Percentiles rank a stretch among this genome's conserved stretches.
These are phyloP conservation scores for Zygosaccharomyces sapae DNA, from an alignment of 1,139 yeast species.

Conservation along the genomic window DNA sequence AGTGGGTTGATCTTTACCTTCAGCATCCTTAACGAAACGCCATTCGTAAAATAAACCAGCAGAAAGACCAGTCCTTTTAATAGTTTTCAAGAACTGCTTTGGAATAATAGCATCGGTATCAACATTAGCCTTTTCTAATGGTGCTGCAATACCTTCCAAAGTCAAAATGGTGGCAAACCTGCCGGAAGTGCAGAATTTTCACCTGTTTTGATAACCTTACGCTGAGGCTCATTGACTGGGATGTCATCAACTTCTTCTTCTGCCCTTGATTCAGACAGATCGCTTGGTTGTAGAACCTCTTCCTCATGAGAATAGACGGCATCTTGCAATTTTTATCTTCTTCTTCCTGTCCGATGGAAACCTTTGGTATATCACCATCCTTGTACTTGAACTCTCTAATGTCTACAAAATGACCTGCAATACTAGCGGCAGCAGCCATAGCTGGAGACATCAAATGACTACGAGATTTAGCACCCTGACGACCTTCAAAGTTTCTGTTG, in stretches of 20 bases:
- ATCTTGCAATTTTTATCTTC: slow-evolving; percentile 56
- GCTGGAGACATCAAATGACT: slow-evolving; percentile 98
- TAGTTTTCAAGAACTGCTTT: slow-evolving; percentile 94
- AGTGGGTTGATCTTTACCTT: slow-evolving; percentile 75
- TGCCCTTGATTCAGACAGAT: slow-evolving; percentile 35
- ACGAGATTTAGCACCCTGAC: slow-evolving; percentile 96
- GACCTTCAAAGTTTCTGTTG: slow-evolving; percentile 97
- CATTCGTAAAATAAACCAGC: slow-evolving; percentile 87
- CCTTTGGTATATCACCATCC: slow-evolving; percentile 56
- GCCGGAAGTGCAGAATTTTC: slow-evolving; percentile 37
- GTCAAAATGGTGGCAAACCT: slow-evolving; percentile 74
- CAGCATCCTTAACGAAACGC: slow-evolving; percentile 63
- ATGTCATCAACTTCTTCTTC: slow-evolving; percentile 54
- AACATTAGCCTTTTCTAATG: slow-evolving; percentile 87
- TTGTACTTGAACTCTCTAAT: slow-evolving; percentile 74
- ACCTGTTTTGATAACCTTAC: slow-evolving; percentile 30
- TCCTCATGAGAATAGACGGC: slow-evolving; percentile 71
- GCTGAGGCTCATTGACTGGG: slow-evolving; percentile 41
- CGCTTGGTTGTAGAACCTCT: slow-evolving; percentile 45
- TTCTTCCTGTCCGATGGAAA: slow-evolving; percentile 51
- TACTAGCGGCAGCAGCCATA: slow-evolving; percentile 99
- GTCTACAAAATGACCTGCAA: slow-evolving; percentile 85
- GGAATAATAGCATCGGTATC: slow-evolving; percentile 99
- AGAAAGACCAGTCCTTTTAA: slow-evolving; percentile 90
- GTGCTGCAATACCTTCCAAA: slow-evolving; percentile 85